Evolutionary conservation across 2,329 filamentous ascomycete genomes (phyloP).

Genomic region (Ophiostoma piceae): DNA sequence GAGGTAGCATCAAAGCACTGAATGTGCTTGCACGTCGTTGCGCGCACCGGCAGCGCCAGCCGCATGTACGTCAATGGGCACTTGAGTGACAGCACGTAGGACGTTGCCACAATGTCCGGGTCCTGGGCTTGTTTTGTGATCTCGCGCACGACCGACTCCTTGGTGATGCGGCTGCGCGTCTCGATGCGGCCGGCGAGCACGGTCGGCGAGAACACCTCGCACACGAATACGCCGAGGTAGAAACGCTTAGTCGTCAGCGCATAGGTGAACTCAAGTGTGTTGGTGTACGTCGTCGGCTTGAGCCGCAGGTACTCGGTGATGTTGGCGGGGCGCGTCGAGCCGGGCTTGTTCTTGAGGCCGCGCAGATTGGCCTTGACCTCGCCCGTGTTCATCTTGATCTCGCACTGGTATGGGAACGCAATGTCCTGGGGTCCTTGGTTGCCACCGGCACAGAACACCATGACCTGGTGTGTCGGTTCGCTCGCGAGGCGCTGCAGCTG

Average conservation of each 20-base stretch:
- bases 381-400: slow-evolving; percentile 81
- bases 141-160: slow-evolving; percentile 65
- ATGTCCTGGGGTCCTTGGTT: slow-evolving; percentile 65
- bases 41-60: slow-evolving; percentile 73
- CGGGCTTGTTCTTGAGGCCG: slow-evolving; percentile 91
- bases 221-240: slow-evolving; percentile 68
- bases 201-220: slow-evolving; percentile 64
- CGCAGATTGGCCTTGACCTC: slow-evolving; percentile 91
- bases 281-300: slow-evolving; percentile 62
- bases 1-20: slow-evolving; percentile 93
- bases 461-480: slow-evolving; percentile 56
- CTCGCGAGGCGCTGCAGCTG: slow-evolving; percentile 52
- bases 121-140: slow-evolving; percentile 75
- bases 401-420: slow-evolving; percentile 84
- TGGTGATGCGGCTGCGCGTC: slow-evolving; percentile 65
- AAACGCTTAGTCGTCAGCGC: slow-evolving; percentile 84
- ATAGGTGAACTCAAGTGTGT: slow-evolving; percentile 81
- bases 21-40: slow-evolving; percentile 74
- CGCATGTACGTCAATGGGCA: slow-evolving; percentile 85
- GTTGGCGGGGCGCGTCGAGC: slow-evolving; percentile 88
- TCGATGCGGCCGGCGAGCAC: slow-evolving; percentile 65
- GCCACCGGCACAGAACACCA: slow-evolving; percentile 77
- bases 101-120: slow-evolving; percentile 82
- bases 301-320: slow-evolving; percentile 73
- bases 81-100: slow-evolving; percentile 82